A percentile compares a stretch with the other conserved stretches of the same genome.
Evolutionary conservation across 176 grass and related monocot genomes (phyloP).

Genomic region (Bromus sterilis): DNA sequence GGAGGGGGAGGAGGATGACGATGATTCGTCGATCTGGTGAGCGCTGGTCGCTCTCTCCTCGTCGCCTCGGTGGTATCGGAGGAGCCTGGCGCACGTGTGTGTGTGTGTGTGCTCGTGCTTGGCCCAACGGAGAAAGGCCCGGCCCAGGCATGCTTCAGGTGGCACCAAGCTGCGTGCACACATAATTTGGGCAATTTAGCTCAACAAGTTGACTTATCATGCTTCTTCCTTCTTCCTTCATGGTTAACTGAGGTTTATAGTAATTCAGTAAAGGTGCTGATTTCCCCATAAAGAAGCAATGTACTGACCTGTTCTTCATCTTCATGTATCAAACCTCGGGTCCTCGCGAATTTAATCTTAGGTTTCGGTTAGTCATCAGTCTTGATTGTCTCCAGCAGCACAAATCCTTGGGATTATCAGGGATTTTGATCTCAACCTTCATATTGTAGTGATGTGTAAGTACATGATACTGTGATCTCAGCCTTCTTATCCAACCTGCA

Average conservation of each 20-base stretch:
- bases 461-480: not conserved
- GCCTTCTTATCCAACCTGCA: not conserved
- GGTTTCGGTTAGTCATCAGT: not conserved
- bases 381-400: not conserved
- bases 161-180: not conserved
- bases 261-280: not conserved
- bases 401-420: not conserved
- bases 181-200: not conserved
- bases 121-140: constrained; percentile 17
- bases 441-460: not conserved
- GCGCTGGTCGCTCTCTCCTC: not conserved
- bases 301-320: not conserved
- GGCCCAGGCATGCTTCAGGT: not conserved
- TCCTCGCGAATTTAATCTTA: not conserved
- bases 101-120: not conserved
- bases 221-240: too few relatives aligned
- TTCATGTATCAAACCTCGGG: not conserved
- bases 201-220: too few relatives aligned
- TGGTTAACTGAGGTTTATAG: not conserved
- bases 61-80: constrained; percentile 30
- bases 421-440: not conserved
- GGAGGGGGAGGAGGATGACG: not conserved
- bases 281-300: not conserved
- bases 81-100: not conserved
- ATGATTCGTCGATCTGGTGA: not conserved